phyloP scores from a whole-genome alignment of 2,329 filamentous ascomycete genomes.

The Microdochium paspali region DNA sequence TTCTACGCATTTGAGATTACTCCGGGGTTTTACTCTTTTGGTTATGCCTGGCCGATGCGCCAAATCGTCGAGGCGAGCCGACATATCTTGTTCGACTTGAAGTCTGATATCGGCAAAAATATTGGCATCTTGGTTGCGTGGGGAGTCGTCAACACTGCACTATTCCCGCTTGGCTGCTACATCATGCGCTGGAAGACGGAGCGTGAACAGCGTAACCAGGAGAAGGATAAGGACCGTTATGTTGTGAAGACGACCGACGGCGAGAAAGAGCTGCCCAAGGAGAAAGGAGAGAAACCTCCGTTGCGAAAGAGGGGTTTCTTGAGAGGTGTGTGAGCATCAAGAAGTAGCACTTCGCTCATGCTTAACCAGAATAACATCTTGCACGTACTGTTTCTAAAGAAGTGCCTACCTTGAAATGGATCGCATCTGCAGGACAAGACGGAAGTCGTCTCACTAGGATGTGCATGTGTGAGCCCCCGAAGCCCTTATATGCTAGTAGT shows the following conservation, averaged over 20 bases:
- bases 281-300: conserved; percentile 15
- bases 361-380: no score
- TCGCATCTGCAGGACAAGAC: no score
- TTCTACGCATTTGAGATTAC: conserved; percentile 52
- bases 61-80: conserved; percentile 50
- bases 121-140: conserved; percentile 52
- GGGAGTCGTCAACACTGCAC: conserved; percentile 37
- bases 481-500: no score
- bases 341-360: no score
- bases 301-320: conserved; percentile 20
- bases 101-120: conserved; percentile 48
- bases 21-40: conserved; percentile 50
- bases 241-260: conserved; percentile 13
- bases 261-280: conserved; percentile 16
- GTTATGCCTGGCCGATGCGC: conserved; percentile 55
- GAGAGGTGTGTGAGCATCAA: conserved; percentile 13
- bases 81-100: conserved; percentile 51
- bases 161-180: conserved; percentile 41
- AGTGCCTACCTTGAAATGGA: no score
- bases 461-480: no score
- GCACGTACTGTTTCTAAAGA: no score
- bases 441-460: no score
- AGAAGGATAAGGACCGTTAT: conserved; percentile 15
- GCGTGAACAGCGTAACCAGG: conserved; percentile 13
- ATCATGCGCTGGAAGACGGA: conserved; percentile 31